Evolutionary conservation across 2,329 filamentous ascomycete genomes (phyloP), one percentile per base, ranked within the genome.

Genomic region (Verticillium isaacii): DNA sequence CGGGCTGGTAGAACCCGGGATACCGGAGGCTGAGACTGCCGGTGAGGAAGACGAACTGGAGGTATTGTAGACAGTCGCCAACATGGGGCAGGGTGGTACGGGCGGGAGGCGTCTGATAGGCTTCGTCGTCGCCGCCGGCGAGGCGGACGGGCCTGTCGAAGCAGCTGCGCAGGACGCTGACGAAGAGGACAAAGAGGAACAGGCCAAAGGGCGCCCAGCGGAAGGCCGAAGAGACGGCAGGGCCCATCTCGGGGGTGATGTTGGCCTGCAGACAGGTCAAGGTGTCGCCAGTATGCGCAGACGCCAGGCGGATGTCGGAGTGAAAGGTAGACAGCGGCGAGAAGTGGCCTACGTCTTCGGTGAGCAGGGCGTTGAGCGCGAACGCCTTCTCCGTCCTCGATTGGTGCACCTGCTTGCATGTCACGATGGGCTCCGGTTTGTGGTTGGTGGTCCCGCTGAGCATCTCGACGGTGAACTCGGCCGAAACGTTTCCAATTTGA

Each of bases 21-120:
- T 92, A 92, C 54, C 85, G 82, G 59, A 93, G 74, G n/a, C 84
- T 89, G 57, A 93, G 77, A 15, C 85, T 85, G 4, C 88, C 89
- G 0, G 89, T 86, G 63, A 93, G 78, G 56, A 92, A 87, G 58
- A 90, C 80, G 69, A 91, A 92, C 68, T 93, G 90, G 14, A 93
- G 83, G 70, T 92, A 92, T 68, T 90, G 87, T 39, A 93, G 76
- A 68, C 89, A 92, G 69, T 92, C 66, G 17, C 66, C 68, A 11
- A 70, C 64, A 5, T 65, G 63, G 2, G 66, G 68, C 6, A 69
- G 65, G 32, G 66, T 41, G 19, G 64, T 57, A 25, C 56, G 60
- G 25, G 11, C 25, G 5, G 58, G 59, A 39, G 4, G 57, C 29
- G 58, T 45, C 39, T 59, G 55, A 29, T 32, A 50, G 23, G 54